Base-by-base conservation (phyloP, 805 yeast species). In the Trichomonascus vanleenenianus region DNA sequence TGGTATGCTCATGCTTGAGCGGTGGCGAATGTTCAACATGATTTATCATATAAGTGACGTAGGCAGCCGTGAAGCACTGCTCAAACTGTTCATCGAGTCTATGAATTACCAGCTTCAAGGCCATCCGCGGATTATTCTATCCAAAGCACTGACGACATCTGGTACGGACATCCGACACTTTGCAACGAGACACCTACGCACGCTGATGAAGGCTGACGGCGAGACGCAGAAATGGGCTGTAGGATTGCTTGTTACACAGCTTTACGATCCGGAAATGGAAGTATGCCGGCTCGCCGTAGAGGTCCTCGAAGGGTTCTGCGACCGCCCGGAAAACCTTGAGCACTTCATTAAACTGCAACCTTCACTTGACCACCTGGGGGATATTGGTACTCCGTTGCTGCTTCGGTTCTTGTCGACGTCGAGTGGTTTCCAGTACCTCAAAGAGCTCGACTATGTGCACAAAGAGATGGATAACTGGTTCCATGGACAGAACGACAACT, bases 21-120 rank as follows among this genome's bases (percentile, higher is more conserved):
- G 84, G 50, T 85, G 95, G 93, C 83, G 88, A 54, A 73, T 91
- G 48, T 85, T 86, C 63, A 88, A 82, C 47, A 79, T 85, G 64
- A 69, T 88, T 43, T 81, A 83, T 55, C 85, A 85, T 54, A 75
- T 88, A 44, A 71, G 84, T 14, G 73, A 73, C 32, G 66, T 73
- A 3, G 70, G 75, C 10, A 61, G 70, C 32, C 67, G 84, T 30
- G 78, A 80, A 43, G 80, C 76, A 52, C 64, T 86, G 37, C 65
- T 84, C 10, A 63, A 74, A 27, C 57, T 76, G 5, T 70, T 85
- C 9, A 66, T 91, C 44, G 74, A 75, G 31, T 78, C 78, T 42
- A 64, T 89, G 59, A 81, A 81, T 51, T 79, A 78, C 52, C 65
- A 71, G 3, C 58, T 70, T 16, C 78, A 79, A 10, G 78, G 82